Evolutionary conservation across 129 eudicot genomes (phyloP).

Genomic region (Ambrosia trifida): DNA sequence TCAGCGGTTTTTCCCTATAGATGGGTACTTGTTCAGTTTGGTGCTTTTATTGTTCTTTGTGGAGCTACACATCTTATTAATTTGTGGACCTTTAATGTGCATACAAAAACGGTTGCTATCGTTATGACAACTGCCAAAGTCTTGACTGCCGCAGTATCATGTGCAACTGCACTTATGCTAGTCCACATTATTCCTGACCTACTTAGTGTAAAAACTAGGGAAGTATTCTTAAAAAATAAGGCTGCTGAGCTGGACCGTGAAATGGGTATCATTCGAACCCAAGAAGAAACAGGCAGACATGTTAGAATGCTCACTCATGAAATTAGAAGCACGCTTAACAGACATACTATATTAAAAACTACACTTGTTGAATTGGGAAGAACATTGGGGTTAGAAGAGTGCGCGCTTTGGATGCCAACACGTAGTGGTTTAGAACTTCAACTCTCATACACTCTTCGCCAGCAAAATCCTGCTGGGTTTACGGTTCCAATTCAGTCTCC

Average conservation of each 20-base stretch:
- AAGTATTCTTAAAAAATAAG: conserved; percentile 80
- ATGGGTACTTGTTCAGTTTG: conserved; percentile 98
- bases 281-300: conserved; percentile 95
- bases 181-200: conserved; percentile 92
- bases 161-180: conserved; percentile 91
- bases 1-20: conserved; percentile 85
- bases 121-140: conserved; percentile 86
- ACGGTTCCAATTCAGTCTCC: conserved; percentile 92
- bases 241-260: conserved; percentile 97
- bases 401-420: conserved; percentile 99
- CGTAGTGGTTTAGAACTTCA: conserved; percentile 87
- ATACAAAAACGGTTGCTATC: conserved; percentile 72
- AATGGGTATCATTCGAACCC: conserved; percentile 94
- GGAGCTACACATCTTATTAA: conserved; percentile 92
- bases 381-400: conserved; percentile 91
- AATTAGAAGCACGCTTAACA: conserved; percentile 94
- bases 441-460: conserved; percentile 82
- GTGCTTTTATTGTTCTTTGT: conserved; percentile 94
- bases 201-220: conserved; percentile 91
- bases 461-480: conserved; percentile 83
- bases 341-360: conserved; percentile 86
- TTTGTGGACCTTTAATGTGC: conserved; percentile 79
- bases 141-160: conserved; percentile 82
- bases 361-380: conserved; percentile 95
- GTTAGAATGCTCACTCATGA: conserved; percentile 98